Conservation (phyloP, 306 rosid species). For the Lotus japonicus region DNA sequence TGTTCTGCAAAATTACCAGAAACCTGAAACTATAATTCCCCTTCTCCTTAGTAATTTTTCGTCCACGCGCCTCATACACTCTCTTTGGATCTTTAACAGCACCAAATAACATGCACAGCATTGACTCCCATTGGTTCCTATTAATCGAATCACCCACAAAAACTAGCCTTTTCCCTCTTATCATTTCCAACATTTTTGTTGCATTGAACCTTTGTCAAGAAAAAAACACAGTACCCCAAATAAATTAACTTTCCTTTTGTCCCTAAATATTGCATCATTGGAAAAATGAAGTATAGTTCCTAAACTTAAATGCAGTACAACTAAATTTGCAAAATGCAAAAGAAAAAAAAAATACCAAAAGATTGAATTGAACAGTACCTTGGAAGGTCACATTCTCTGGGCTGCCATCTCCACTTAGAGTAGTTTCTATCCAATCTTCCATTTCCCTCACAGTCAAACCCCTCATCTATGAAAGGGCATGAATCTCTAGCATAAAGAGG, state of each 20-base stretch:
- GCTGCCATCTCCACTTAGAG: conserved; percentile 85
- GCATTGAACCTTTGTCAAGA: conserved; percentile 64
- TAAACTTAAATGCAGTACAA: background rate
- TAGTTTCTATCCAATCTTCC: conserved; percentile 75
- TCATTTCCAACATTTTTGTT: conserved; percentile 74
- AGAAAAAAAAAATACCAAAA: background rate
- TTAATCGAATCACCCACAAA: conserved; percentile 95
- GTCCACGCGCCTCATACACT: conserved; percentile 69
- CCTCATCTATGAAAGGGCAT: conserved; percentile 88
- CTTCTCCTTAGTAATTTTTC: conserved; percentile 73
- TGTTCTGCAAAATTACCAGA: conserved; percentile 53
- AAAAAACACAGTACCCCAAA: conserved; percentile 17
- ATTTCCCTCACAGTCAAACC: conserved; percentile 76
- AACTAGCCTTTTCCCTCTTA: conserved; percentile 88
- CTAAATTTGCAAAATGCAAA: background rate
- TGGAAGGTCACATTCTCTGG: conserved; percentile 55
- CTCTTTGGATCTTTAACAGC: conserved; percentile 67
- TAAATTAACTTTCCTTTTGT: background rate
- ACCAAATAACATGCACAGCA: conserved; percentile 73
- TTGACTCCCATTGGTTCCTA: conserved; percentile 96
- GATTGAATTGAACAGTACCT: conserved; percentile 36
- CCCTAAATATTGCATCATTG: background rate
- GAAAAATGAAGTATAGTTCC: background rate
- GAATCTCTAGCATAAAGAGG: conserved; percentile 59
- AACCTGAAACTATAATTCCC: conserved; percentile 83